Evolutionary conservation across 371 early-diverging fungal species (phyloP), one percentile per base, ranked within the genome.

Genomic region (Zopfochytrium polystomum): DNA sequence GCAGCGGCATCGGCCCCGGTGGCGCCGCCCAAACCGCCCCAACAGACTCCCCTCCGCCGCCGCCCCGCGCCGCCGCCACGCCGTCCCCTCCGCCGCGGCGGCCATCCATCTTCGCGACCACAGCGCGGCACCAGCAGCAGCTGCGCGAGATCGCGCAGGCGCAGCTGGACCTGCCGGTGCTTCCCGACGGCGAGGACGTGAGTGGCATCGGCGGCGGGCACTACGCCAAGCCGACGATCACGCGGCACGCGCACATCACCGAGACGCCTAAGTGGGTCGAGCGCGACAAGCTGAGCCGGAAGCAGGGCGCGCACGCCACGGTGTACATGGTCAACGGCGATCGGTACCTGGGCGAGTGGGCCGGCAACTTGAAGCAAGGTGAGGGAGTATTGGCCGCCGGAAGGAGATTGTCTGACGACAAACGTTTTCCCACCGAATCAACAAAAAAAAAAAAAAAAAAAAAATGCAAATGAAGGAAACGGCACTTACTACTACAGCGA

Each of bases 271-370:
- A 59, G 25, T 74, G 74, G 74, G 60, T 63, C 67, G 62, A 55
- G 33, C 72, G 74, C 59, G 77, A 77, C 49, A 30, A 38, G 11
- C 65, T 71, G 25, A 49, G 71, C 32, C 64, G 74, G 45, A 77
- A 78, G 52, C 64, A 65, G 22, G 78, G 79, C 2, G 52, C 68
- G n/a, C 78, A 78, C 35, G 73, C 79, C 6, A 78, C 78, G 13
- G 76, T 81, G 15, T 79, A 71, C 62, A 63, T 81, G 58, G 69
- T 67, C 45, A 81, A 80, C 53, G 80, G 80, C 23, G 82, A 82
- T 52, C 58, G 63, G 27, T 82, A 80, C 48, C 60, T 77, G 9
- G 82, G 82, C 38, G 79, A 81, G 30, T 82, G 82, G 82, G 55
- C 52, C 34, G 70, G 61, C 48, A 76, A 78, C 45, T 60, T 63